Conservation (phyloP, 2,329 filamentous ascomycete species). For the Neofusicoccum parvum region DNA sequence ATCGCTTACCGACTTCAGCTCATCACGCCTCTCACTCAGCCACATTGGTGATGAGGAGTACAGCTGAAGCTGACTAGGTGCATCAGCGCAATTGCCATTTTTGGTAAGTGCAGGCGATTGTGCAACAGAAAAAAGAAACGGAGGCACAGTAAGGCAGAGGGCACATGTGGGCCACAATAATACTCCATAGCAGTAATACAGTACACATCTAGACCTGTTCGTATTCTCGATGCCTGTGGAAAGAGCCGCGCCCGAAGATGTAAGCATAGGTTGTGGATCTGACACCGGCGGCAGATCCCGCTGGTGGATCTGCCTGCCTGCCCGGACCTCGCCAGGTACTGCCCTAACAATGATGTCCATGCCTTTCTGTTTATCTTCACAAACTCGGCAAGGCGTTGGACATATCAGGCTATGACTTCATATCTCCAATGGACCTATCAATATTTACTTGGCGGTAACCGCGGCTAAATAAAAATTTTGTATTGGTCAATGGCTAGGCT, state of each 20-base stretch:
- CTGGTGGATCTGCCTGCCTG: background rate
- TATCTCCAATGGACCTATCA: background rate
- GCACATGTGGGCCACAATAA: background rate
- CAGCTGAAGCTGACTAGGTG: background rate
- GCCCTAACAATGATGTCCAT: background rate
- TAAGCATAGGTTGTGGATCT: background rate
- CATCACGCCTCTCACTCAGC: background rate
- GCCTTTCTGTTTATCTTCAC: background rate
- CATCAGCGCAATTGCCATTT: background rate
- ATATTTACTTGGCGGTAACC: constrained; percentile 1
- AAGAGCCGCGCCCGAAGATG: background rate
- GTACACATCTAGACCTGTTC: too few species aligned
- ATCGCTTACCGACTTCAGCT: background rate
- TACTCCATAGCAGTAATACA: too few species aligned
- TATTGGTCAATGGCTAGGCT: background rate
- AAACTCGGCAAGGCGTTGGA: background rate
- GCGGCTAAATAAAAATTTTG: background rate
- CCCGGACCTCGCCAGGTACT: background rate
- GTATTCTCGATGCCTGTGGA: too few species aligned
- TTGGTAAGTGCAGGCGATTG: background rate
- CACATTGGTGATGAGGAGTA: background rate
- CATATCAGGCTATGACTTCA: background rate
- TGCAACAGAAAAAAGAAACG: background rate
- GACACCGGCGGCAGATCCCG: background rate
- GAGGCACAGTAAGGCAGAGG: background rate